Conservation (phyloP, 1,284 basidiomycete species). For the Ganoderma resinaceum region DNA sequence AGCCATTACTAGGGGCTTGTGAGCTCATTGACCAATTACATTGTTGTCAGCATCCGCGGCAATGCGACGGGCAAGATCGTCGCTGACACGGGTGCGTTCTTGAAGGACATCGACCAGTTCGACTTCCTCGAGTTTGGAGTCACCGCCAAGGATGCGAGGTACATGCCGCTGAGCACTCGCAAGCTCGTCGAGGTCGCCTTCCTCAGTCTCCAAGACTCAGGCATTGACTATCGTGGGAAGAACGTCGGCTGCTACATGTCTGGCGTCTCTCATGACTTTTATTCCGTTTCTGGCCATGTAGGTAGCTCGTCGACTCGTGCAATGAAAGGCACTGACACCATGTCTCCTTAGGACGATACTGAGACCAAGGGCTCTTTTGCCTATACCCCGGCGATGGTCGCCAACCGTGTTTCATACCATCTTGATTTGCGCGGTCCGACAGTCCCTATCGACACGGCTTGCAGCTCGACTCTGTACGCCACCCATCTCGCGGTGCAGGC, state of each 20-base stretch:
- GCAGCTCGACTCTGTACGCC: constrained; percentile 53
- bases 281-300: constrained; percentile 22
- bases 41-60: constrained; percentile 36
- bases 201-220: constrained; percentile 48
- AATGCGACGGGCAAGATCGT: constrained; percentile 36
- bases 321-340: not conserved
- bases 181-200: constrained; percentile 48
- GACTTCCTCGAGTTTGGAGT: constrained; percentile 51
- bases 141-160: constrained; percentile 43
- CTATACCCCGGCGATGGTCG: constrained; percentile 45
- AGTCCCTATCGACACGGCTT: constrained; percentile 56
- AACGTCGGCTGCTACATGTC: constrained; percentile 49
- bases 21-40: not conserved
- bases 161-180: constrained; percentile 45
- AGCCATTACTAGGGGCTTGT: not conserved
- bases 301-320: not conserved
- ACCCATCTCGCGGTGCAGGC: constrained; percentile 56
- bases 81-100: constrained; percentile 44
- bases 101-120: constrained; percentile 46
- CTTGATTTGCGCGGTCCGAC: constrained; percentile 56
- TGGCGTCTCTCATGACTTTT: constrained; percentile 32
- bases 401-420: constrained; percentile 56
- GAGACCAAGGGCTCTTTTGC: constrained; percentile 48
- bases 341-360: constrained; percentile 40
- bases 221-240: constrained; percentile 47